Evolutionary conservation across 179 eudicot genomes (phyloP).

Genomic region (Carnegiea gigantea): DNA sequence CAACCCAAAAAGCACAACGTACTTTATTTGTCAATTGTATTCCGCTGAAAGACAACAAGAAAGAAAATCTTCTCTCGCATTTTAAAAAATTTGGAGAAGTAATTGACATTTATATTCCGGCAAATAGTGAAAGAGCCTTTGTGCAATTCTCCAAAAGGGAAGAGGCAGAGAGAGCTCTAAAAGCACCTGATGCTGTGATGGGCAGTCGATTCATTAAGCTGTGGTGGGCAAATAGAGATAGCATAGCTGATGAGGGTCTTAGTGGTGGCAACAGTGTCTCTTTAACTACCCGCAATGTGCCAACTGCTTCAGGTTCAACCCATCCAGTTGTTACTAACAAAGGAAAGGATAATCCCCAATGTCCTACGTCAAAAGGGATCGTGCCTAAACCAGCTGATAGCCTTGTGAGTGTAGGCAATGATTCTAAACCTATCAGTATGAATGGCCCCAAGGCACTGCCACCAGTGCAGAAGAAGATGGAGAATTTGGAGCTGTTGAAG

Average conservation of each 20-base stretch:
- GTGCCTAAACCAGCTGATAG: slow-evolving; percentile 34
- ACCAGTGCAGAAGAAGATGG: slow-evolving; percentile 54
- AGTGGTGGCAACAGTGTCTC: slow-evolving; percentile 37
- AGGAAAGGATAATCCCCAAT: slow-evolving; percentile 49
- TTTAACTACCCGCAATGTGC: slow-evolving; percentile 29
- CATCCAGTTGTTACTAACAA: slow-evolving; percentile 33
- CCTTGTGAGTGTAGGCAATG: slow-evolving; percentile 37
- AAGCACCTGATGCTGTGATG: slow-evolving; percentile 99
- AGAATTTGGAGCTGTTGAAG: slow-evolving; percentile 57
- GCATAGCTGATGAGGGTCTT: slow-evolving; percentile 46
- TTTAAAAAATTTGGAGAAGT: slow-evolving; percentile 92
- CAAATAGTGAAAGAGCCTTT: slow-evolving; percentile 81
- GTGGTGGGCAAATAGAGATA: slow-evolving; percentile 93
- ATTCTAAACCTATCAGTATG: slow-evolving; percentile 38
- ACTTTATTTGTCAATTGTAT: slow-evolving; percentile 80
- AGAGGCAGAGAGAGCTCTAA: slow-evolving; percentile 91
- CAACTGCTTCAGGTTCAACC: slow-evolving; percentile 37
- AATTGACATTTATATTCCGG: slow-evolving; percentile 74
- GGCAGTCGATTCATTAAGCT: slow-evolving; percentile 92
- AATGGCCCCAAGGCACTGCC: slow-evolving; percentile 56
- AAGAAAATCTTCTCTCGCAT: slow-evolving; percentile 74
- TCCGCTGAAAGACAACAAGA: slow-evolving; percentile 81
- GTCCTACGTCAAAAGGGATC: slow-evolving; percentile 35
- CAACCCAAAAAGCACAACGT: slow-evolving; percentile 76
- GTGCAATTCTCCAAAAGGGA: slow-evolving; percentile 91